A percentile compares a stretch with the other conserved stretches of the same genome.
These are phyloP conservation scores for Aspergillus conjunctus DNA, from an alignment of 495 filamentous ascomycete species.

Conservation along the genomic window DNA sequence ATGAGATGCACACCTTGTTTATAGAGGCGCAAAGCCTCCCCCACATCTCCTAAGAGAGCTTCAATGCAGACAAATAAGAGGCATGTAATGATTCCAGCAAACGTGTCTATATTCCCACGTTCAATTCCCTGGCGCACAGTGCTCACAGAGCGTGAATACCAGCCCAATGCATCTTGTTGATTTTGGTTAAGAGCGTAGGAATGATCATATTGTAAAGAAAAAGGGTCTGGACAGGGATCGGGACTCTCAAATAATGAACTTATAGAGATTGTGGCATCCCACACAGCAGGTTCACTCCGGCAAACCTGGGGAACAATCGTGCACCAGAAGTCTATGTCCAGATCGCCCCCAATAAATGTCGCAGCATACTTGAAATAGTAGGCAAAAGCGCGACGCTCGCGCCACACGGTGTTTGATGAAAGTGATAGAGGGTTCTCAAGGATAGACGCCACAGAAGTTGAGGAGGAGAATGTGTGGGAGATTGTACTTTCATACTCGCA, in stretches of 20 bases:
- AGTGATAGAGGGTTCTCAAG: conserved; percentile 25
- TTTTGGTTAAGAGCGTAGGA: conserved; percentile 39
- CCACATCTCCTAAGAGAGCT: conserved; percentile 44
- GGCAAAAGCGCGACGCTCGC: conserved; percentile 45
- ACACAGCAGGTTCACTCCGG: conserved; percentile 58
- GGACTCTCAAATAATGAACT: conserved; percentile 54
- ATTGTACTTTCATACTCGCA: conserved; percentile 40
- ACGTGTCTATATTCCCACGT: conserved; percentile 31
- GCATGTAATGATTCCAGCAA: conserved; percentile 53
- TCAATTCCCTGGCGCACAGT: conserved; percentile 51
- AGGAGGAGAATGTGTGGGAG: conserved; percentile 16
- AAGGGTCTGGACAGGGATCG: conserved; percentile 23
- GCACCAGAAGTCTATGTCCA: conserved; percentile 59
- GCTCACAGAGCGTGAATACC: conserved; percentile 51
- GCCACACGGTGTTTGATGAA: conserved; percentile 33
- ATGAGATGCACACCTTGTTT: conserved; percentile 41
- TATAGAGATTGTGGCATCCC: conserved; percentile 59
- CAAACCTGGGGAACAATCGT: conserved; percentile 58
- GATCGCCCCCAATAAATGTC: conserved; percentile 40
- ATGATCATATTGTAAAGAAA: conserved; percentile 17
- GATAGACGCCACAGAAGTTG: conserved; percentile 12
- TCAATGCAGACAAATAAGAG: conserved; percentile 63
- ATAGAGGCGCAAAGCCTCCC: conserved; percentile 39
- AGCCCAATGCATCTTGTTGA: conserved; percentile 43
- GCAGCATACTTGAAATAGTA: conserved; percentile 43